A percentile compares a stretch with the other conserved stretches of the same genome.
Conservation (phyloP, 2,329 filamentous ascomycete genomes). For the Paracorniculantispora psalliotae region DNA sequence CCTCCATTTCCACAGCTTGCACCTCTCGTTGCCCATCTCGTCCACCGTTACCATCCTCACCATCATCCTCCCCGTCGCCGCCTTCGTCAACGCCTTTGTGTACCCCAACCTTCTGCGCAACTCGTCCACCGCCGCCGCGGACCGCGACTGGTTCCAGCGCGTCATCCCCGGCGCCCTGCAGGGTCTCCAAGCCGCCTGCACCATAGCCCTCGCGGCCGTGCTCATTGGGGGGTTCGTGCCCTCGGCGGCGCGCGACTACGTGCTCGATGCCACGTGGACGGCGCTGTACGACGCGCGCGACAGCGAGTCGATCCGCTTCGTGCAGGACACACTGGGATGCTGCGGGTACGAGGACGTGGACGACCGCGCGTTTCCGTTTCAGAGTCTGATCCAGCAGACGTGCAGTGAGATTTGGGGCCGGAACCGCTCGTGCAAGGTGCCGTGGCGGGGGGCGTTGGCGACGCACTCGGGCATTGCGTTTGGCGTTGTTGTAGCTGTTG, state of each 20-base stretch:
- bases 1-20: constrained; percentile 33
- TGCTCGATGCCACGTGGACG: constrained; percentile 53
- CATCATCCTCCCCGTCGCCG: constrained; percentile 36
- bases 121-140: neutral
- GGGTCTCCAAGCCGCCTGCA: constrained; percentile 36
- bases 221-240: constrained; percentile 32
- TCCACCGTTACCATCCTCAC: constrained; percentile 31
- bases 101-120: constrained; percentile 28
- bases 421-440: constrained; percentile 41
- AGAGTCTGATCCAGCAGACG: constrained; percentile 18
- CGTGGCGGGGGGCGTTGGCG: constrained; percentile 54
- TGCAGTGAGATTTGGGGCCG: constrained; percentile 47
- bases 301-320: constrained; percentile 43
- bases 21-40: constrained; percentile 38
- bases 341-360: constrained; percentile 56
- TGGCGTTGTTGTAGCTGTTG: constrained; percentile 47
- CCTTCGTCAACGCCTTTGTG: constrained; percentile 32
- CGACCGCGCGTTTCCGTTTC: constrained; percentile 62
- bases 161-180: constrained; percentile 33
- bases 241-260: constrained; percentile 39
- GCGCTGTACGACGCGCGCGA: constrained; percentile 48
- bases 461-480: constrained; percentile 51
- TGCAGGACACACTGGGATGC: constrained; percentile 63
- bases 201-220: constrained; percentile 41
- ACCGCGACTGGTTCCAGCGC: constrained; percentile 15